phyloP scores from a whole-genome alignment of 768 basidiomycete species.

The Hysterangium stoloniferum region DNA sequence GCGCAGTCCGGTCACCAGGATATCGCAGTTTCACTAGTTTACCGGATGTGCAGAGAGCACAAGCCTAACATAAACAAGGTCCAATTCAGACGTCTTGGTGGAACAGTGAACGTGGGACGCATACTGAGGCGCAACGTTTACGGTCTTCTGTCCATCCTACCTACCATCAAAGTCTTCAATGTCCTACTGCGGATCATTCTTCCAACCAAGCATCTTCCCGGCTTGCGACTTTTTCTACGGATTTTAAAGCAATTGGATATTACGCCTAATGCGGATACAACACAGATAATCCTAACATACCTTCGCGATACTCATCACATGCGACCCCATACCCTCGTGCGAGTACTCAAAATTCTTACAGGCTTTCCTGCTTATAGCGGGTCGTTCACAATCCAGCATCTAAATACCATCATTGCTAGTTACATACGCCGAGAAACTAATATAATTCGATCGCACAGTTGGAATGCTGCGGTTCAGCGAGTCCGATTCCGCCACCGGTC shows the following conservation, averaged over 20 bases:
- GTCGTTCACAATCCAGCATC: slow-evolving; percentile 45
- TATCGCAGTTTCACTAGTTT: slow-evolving; percentile 45
- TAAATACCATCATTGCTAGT: slow-evolving; percentile 47
- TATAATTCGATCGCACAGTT: slow-evolving; percentile 35
- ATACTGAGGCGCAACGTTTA: slow-evolving; percentile 19
- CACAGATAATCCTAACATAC: slow-evolving; percentile 47
- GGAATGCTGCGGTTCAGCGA: slow-evolving; percentile 31
- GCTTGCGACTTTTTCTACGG: slow-evolving; percentile 37
- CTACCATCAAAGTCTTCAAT: slow-evolving; percentile 49
- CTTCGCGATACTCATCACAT: slow-evolving; percentile 37
- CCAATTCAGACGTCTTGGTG: slow-evolving; percentile 19
- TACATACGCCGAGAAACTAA: slow-evolving; percentile 47
- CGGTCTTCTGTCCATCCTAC: slow-evolving; percentile 11
- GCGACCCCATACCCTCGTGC: slow-evolving; percentile 39
- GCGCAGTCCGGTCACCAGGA: slow-evolving; percentile 38
- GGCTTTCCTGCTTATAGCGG: slow-evolving; percentile 28
- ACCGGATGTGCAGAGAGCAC: slow-evolving; percentile 32
- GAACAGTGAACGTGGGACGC: slow-evolving; percentile 22
- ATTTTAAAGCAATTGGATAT: slow-evolving; percentile 50
- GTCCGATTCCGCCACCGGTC: slow-evolving; percentile 1
- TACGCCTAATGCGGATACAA: slow-evolving; percentile 44
- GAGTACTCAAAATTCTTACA: slow-evolving; percentile 35
- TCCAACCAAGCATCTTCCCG: slow-evolving; percentile 39
- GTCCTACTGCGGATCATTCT: slow-evolving; percentile 47
- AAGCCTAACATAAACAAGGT: slow-evolving; percentile 15